A percentile compares a stretch with the other conserved stretches of the same genome.
Evolutionary conservation across 2,329 filamentous ascomycete genomes (phyloP).

Genomic region (Taxawa tesnikishii): DNA sequence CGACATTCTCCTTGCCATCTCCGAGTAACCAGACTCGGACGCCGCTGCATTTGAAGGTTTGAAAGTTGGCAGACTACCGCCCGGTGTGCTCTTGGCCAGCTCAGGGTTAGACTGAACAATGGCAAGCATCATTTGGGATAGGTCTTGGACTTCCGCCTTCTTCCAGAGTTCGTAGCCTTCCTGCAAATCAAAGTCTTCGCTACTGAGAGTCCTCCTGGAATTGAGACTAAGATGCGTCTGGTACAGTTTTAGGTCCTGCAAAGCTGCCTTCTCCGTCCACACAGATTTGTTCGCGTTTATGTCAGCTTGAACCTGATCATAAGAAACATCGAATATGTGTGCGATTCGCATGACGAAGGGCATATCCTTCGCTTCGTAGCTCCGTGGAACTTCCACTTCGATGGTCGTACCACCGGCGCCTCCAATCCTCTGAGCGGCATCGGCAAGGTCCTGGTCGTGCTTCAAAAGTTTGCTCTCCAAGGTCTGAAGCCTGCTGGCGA

Average conservation of each 20-base stretch:
- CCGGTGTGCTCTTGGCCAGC: slow-evolving; percentile 63
- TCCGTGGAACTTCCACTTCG: slow-evolving; percentile 72
- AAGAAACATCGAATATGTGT: slow-evolving; percentile 69
- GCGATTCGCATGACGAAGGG: slow-evolving; percentile 78
- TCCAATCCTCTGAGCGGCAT: slow-evolving; percentile 44
- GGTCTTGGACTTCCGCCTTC: slow-evolving; percentile 71
- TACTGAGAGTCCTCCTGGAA: slow-evolving; percentile 62
- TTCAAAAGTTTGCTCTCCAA: slow-evolving; percentile 89
- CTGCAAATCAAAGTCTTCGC: slow-evolving; percentile 79
- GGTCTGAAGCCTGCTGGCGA: slow-evolving; percentile 63
- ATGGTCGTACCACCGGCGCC: slow-evolving; percentile 52
- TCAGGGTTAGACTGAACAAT: slow-evolving; percentile 79
- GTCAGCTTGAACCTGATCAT: slow-evolving; percentile 72
- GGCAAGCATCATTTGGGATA: slow-evolving; percentile 88
- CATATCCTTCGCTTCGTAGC: slow-evolving; percentile 95
- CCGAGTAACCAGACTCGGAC: slow-evolving; percentile 29
- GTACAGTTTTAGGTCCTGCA: slow-evolving; percentile 87
- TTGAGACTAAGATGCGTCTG: slow-evolving; percentile 78
- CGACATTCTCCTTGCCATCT: slow-evolving; percentile 33
- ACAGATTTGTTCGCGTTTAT: slow-evolving; percentile 67
- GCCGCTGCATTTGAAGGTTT: slow-evolving; percentile 28
- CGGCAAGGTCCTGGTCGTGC: slow-evolving; percentile 79
- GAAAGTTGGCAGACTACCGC: slow-evolving; percentile 45
- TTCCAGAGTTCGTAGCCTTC: slow-evolving; percentile 86
- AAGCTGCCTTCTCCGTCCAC: slow-evolving; percentile 86